Base-by-base conservation (phyloP, 176 grass and related monocot species). In the Cenchrus fungigraminus region DNA sequence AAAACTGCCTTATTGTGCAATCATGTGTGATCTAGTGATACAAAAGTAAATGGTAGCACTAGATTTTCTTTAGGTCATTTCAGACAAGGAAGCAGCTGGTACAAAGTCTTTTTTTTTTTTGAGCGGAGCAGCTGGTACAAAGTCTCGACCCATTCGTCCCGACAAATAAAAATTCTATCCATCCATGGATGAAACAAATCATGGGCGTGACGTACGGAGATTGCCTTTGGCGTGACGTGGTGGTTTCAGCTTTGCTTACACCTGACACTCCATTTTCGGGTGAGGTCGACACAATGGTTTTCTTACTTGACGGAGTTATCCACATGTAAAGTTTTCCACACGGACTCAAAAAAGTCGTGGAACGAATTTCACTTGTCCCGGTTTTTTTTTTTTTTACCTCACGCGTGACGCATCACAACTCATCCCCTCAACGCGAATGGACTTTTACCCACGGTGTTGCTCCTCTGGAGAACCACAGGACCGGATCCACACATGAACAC, bases 281-380 rank as follows among this genome's bases (percentile, higher is more conserved):
- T 56, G 50, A 81, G 19, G 79, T 2, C 9, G 79, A 82, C 65
- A 46, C 52, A 29, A 58, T 57, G 16, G 5, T 59, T 59, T 7
- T 4, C 45, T 82, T 81, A 58, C 50, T 29, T 9, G 37, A 5
- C n/a, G 68, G 66, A 59, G 65, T 70, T 81, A 81, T 81, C 79
- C 79, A 31, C 66, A 58, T 46, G 79, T 10, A 9, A 57, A 81
- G 51, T 81, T 81, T 70, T 81, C 79, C 79, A 70, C 65, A 71
- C 32, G 52, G 65, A 81, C 66, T 58, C 50, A 57, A 42, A 81
- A 69, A 69, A 70, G 79, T 70, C 34, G 6, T 3, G 34, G 79
- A 60, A 70, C 37, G 37, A 44, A 76, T 69, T 12, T n/a, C 17
- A 44, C 66, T 57, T 47, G 47, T 49, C 47, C 70, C 70, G 15